Conservation (phyloP, 805 yeast species). For the Kodamaea nitidulidarum region DNA sequence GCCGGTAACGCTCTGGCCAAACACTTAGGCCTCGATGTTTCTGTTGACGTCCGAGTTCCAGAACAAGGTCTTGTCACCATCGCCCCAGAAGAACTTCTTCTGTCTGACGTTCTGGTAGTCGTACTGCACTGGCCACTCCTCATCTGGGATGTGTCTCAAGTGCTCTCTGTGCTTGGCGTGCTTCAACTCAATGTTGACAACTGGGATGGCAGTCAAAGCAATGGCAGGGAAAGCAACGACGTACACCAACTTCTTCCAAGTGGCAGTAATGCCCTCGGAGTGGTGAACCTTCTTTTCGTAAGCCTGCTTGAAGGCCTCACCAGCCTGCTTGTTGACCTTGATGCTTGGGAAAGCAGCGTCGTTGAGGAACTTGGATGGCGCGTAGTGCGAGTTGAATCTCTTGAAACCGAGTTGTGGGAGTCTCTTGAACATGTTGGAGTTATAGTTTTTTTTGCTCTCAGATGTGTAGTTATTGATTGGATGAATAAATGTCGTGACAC, state of each 20-base stretch:
- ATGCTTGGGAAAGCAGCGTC: constrained; percentile 36
- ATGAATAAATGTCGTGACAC: constrained; percentile 7
- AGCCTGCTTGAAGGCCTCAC: constrained; percentile 61
- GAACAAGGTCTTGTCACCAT: constrained; percentile 95
- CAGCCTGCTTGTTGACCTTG: constrained; percentile 55
- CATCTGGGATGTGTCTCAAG: constrained; percentile 69
- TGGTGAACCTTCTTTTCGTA: constrained; percentile 70
- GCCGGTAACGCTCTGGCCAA: too few relatives aligned
- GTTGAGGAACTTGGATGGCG: constrained; percentile 37
- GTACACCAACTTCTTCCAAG: constrained; percentile 84
- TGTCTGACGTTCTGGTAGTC: constrained; percentile 87
- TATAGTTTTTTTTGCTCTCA: constrained; percentile 7
- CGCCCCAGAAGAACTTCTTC: constrained; percentile 96
- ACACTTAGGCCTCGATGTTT: constrained; percentile 49
- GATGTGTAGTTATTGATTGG: constrained; percentile 8
- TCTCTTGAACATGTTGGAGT: constrained; percentile 32
- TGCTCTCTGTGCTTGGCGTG: constrained; percentile 90
- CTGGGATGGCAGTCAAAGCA: constrained; percentile 70
- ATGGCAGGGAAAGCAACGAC: constrained; percentile 82
- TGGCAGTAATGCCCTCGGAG: constrained; percentile 66
- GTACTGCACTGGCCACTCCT: constrained; percentile 89
- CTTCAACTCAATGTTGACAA: constrained; percentile 74
- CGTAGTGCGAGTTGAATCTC: constrained; percentile 40
- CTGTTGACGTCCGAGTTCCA: constrained; percentile 94
- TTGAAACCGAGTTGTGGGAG: constrained; percentile 33